Percentiles rank a stretch among this genome's conserved stretches.
Conservation (phyloP, 169 alveolate species). For the Plasmodium malariae region DNA sequence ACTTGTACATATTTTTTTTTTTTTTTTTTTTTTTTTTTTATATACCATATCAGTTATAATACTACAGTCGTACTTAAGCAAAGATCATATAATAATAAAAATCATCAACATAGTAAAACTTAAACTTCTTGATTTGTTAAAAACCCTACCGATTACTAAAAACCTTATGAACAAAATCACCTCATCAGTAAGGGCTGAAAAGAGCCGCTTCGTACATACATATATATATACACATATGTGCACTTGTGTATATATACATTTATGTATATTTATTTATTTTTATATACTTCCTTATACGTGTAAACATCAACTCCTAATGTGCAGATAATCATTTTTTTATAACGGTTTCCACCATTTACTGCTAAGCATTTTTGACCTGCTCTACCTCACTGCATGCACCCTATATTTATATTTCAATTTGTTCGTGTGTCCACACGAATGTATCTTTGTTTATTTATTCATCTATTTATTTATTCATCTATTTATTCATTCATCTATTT, state of each 20-base stretch:
- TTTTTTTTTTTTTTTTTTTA: constrained; percentile 2
- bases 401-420: too few species aligned
- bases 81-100: constrained; percentile 65
- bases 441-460: too few species aligned
- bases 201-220: neutral
- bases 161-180: constrained; percentile 46
- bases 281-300: neutral
- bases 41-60: constrained; percentile 16
- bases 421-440: neutral
- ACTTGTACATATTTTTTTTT: neutral
- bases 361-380: too few species aligned
- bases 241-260: neutral
- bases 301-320: neutral
- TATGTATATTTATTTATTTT: neutral
- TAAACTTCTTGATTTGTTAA: constrained; percentile 42
- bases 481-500: too few species aligned
- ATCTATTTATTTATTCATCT: too few species aligned
- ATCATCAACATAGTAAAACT: constrained; percentile 46
- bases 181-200: constrained; percentile 17
- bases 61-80: constrained; percentile 51
- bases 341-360: too few species aligned
- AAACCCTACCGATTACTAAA: constrained; percentile 33
- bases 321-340: too few species aligned
- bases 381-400: too few species aligned
- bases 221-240: neutral